Conservation (phyloP, 208 protist species). For the Tritrichomonas foetus region DNA sequence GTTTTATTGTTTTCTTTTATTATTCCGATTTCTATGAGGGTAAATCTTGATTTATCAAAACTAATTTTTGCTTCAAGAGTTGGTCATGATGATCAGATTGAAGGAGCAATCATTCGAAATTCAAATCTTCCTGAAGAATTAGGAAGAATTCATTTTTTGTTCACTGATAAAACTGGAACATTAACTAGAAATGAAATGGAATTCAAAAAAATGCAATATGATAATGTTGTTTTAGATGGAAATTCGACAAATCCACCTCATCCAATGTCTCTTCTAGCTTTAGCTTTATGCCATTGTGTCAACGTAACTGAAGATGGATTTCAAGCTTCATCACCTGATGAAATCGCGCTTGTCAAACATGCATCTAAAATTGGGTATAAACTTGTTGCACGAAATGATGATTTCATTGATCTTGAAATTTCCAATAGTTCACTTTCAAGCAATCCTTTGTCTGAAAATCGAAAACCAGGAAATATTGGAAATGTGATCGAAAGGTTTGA, state of each 20-base stretch:
- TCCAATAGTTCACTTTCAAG: neutral
- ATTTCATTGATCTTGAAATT: neutral
- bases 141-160: conserved; percentile 87
- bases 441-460: too few species aligned
- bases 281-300: conserved; percentile 80
- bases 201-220: conserved; percentile 55
- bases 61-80: conserved; percentile 85
- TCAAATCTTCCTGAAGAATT: conserved; percentile 93
- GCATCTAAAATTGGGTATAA: neutral
- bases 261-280: conserved; percentile 46
- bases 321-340: conserved; percentile 58
- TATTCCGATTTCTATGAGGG: conserved; percentile 86
- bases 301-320: conserved; percentile 72
- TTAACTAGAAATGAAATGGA: conserved; percentile 91
- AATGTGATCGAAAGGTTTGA: conserved; percentile 63
- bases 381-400: neutral
- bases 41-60: conserved; percentile 93
- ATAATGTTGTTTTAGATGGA: neutral
- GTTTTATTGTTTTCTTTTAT: conserved; percentile 93
- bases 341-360: conserved; percentile 44
- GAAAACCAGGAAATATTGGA: too few species aligned
- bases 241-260: neutral
- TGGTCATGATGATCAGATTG: conserved; percentile 53
- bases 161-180: conserved; percentile 97
- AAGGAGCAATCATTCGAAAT: conserved; percentile 74